These are phyloP conservation scores for Asterella californica DNA, from an alignment of 225 moss, liverwort and hornwort species.

Conservation along the genomic window DNA sequence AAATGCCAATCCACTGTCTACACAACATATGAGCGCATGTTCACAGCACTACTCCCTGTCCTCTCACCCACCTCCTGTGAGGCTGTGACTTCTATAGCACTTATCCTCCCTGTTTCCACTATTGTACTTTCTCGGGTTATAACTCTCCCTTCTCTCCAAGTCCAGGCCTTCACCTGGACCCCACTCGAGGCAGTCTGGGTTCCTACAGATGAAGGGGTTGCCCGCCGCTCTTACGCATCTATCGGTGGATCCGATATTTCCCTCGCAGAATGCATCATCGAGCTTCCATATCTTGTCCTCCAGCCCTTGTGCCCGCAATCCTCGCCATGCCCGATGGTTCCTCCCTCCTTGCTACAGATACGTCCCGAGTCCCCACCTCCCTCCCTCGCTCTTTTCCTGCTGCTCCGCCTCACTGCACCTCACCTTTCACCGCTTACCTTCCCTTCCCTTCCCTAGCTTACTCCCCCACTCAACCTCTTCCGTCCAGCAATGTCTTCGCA, in stretches of 20 bases:
- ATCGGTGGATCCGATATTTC: neutral
- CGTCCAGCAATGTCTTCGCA: neutral
- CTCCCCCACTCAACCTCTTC: neutral
- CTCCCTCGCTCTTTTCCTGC: neutral
- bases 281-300: neutral
- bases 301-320: neutral
- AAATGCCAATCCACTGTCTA: neutral
- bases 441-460: neutral
- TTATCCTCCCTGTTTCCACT: neutral
- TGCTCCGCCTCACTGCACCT: neutral
- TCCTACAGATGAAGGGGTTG: neutral
- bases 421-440: neutral
- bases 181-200: slow-evolving; percentile 5
- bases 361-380: neutral
- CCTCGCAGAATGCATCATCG: neutral
- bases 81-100: neutral
- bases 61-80: neutral
- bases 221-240: neutral
- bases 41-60: neutral
- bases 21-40: neutral
- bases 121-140: neutral
- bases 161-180: neutral
- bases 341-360: neutral
- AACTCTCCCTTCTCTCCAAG: neutral
- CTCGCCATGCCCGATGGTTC: slow-evolving; percentile 10